Base-by-base conservation (phyloP, 176 grass and related monocot species). In the Oryza punctata region DNA sequence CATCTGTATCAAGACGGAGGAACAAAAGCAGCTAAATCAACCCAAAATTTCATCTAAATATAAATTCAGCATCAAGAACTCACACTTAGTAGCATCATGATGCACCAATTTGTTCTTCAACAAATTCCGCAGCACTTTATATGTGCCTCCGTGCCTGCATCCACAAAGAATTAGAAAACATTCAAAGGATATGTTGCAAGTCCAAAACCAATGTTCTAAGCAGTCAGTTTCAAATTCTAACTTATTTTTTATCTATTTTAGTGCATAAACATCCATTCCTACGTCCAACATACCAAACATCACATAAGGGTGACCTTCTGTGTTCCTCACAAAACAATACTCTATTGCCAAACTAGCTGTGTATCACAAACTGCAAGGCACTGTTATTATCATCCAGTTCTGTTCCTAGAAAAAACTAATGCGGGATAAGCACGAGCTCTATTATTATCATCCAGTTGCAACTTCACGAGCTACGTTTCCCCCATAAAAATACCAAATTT, bases 101-200 rank as follows among this genome's bases (percentile, higher is more conserved):
- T 98, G 96, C 43, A 98, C 89, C 25, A 98, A 82, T 41, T 98
- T 98, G 78, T 95, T 79, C 87, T 95, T 98, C 76, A 98, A 82
- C 65, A 98, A 74, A 94, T 92, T 98, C 72, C 89, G 84, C 85
- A 95, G 47, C 38, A 98, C 93, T 75, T 95, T 90, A 75, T 98
- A 95, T 67, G 91, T 95, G 12, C 93, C 96, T 14, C 96, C 96
- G 70, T 96, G 96, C 80, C 96, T 96, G 74, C 6, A 65, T 63
- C 5, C 67, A 87, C 14, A 21, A 72, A 78, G 35, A 9, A 46
- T 60, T 69, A 73, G 6, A 44, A 75, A 14, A 87, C 40, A 21
- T 28, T 43, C 27, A 6, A 35, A 38, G 50, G 40, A 41, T 10
- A 69, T 69, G 57, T 25, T 26, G 8, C 10, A 69, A 18, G 0